phyloP scores from a whole-genome alignment of 2,329 filamentous ascomycete genomes.

The Fonsecaea multimorphosa region DNA sequence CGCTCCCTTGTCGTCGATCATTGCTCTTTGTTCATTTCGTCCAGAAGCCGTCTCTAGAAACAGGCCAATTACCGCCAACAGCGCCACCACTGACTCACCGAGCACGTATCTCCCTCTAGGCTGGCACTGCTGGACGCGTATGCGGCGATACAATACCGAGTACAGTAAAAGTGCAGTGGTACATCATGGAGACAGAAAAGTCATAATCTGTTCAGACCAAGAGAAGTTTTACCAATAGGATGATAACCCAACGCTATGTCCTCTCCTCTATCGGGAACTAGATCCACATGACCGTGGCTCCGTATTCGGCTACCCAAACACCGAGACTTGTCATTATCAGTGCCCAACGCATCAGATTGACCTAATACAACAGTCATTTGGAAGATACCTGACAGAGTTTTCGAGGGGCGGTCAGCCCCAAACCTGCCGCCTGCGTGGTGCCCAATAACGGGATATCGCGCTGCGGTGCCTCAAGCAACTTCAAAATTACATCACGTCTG shows the following conservation, averaged over 20 bases:
- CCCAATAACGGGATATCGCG: background rate
- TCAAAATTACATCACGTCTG: slow-evolving; percentile 36
- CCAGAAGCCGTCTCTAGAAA: slow-evolving; percentile 8
- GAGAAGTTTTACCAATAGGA: background rate
- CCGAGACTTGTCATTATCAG: background rate
- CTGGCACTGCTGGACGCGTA: slow-evolving; percentile 18
- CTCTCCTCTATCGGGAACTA: background rate
- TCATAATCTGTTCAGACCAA: background rate
- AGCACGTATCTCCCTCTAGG: slow-evolving; percentile 12
- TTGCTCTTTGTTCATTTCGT: slow-evolving; percentile 12
- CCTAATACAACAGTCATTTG: background rate
- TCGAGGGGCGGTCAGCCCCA: background rate
- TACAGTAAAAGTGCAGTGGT: background rate
- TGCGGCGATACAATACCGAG: slow-evolving; percentile 1
- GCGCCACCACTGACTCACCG: slow-evolving; percentile 19
- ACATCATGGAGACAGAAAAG: background rate
- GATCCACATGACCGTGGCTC: background rate
- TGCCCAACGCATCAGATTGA: background rate
- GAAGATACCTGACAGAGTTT: background rate
- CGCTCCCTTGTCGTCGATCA: slow-evolving; percentile 23
- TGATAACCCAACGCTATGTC: background rate
- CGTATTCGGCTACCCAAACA: slow-evolving; percentile 1
- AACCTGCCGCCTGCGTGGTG: background rate
- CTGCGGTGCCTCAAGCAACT: slow-evolving; percentile 16
- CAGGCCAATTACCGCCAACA: slow-evolving; percentile 16